Base-by-base conservation (phyloP, 2,329 filamentous ascomycete species). In the Phyllosticta citribraziliensis region DNA sequence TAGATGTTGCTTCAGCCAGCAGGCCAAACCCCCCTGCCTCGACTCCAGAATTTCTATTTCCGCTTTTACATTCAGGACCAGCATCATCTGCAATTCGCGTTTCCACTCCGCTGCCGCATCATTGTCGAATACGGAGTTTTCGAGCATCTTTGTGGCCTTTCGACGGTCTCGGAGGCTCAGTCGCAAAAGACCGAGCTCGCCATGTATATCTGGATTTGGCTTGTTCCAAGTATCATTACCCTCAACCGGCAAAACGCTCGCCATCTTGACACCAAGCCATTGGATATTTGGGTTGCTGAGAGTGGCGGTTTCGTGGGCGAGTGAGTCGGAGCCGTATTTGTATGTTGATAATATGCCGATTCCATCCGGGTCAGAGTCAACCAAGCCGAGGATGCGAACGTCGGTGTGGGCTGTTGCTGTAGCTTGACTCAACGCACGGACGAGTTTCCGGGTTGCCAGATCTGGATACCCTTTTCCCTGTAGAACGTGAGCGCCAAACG, bases 381-480 rank as follows among this genome's bases (percentile, higher is more conserved):
- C 81, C 0, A 94, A 75, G 0, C 80, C 83, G 58, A 84, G 80
- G 6, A 89, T 81, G 1, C 83, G 82, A 12, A 70, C 66, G 12
- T 61, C 65, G 5, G 66, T 58, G 33, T 71, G 71, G 47, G 65
- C 66, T 9, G 11, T 24, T 8, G 40, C 6, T 22, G 25, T 24
- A 8, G 52, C 35, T 17, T 19, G 19, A 30, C 40, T 56, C 19
- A 91, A 60, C 12, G 77, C 70, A 52, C 79, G 78, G 1, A 93
- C 74, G 58, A 93, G 86, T 17, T 79, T 79, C 8, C 88, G 79
- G 0, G 88, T 91, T 1, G 82, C 80, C 55, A 93, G 75, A 66
- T 94, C 90, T 0, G 90, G 89, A 68, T 91, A 94, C 1, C 90
- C 90, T 77, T 92, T 94, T 0, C 85, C 89, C 87, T 91, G 58